A percentile compares a stretch with the other conserved stretches of the same genome.
Evolutionary conservation across 345 rosid genomes (phyloP).

Genomic region (Triadica sebifera): DNA sequence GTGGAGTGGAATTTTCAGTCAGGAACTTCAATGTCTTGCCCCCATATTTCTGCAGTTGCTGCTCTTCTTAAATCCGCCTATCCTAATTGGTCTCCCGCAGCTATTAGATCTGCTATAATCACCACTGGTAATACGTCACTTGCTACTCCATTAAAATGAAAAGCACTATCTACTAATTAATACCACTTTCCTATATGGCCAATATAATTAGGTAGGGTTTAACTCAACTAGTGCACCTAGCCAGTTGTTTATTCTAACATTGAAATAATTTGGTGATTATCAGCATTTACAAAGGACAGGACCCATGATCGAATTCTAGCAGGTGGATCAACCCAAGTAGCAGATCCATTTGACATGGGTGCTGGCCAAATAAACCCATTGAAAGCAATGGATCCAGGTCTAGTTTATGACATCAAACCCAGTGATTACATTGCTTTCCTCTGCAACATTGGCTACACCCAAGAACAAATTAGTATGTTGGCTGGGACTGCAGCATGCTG

Average conservation of each 20-base stretch:
- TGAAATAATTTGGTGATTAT: not conserved
- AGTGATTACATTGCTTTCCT: conserved; percentile 57
- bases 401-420: conserved; percentile 50
- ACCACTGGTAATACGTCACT: conserved; percentile 48
- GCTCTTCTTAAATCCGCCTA: conserved; percentile 65
- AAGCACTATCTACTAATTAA: no score
- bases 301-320: conserved; percentile 33
- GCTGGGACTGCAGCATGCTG: conserved; percentile 30
- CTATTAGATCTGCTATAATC: conserved; percentile 69
- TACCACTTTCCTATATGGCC: no score
- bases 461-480: conserved; percentile 25
- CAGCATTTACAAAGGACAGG: conserved; percentile 43
- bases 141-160: no score
- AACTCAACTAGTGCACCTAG: no score
- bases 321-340: conserved; percentile 37
- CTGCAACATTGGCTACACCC: conserved; percentile 57
- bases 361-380: conserved; percentile 62
- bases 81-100: conserved; percentile 69
- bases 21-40: conserved; percentile 78
- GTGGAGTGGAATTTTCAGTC: conserved; percentile 61
- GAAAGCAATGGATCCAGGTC: conserved; percentile 69
- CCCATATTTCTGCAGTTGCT: conserved; percentile 63
- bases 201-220: no score
- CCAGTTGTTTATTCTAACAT: no score
- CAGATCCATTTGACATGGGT: conserved; percentile 56